Conservation (phyloP, 2,329 filamentous ascomycete genomes). For the Fusarium sterilihyphosum region DNA sequence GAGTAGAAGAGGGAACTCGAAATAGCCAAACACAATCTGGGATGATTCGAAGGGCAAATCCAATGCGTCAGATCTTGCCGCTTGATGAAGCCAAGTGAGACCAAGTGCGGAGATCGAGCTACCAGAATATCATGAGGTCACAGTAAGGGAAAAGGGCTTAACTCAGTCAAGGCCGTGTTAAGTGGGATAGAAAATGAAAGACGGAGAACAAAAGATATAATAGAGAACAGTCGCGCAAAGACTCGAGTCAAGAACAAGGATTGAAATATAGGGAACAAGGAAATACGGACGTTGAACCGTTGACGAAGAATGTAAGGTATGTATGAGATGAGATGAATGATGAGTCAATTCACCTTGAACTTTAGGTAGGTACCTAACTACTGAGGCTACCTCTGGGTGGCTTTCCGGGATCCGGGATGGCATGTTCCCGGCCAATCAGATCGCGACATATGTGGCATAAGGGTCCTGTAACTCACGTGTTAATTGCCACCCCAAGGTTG, state of each 20-base stretch:
- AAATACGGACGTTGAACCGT: constrained; percentile 2
- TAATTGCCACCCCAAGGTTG: constrained; percentile 3
- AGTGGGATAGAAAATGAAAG: background rate
- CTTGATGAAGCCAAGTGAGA: constrained; percentile 13
- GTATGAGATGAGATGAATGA: background rate
- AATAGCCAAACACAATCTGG: background rate
- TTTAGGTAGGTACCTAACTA: background rate
- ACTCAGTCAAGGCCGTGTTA: background rate
- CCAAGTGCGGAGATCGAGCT: constrained; percentile 26
- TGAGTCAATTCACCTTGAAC: constrained; percentile 33
- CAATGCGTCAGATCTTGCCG: constrained; percentile 27
- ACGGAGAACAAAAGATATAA: background rate
- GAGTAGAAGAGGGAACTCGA: background rate
- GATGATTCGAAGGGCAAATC: background rate
- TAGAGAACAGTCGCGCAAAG: background rate
- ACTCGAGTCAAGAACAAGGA: background rate
- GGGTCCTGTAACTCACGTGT: background rate
- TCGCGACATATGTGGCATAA: background rate
- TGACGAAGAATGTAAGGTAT: background rate
- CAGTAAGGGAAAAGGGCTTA: background rate
- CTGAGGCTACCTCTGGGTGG: background rate
- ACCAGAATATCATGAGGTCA: constrained; percentile 1
- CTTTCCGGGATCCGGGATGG: constrained; percentile 17
- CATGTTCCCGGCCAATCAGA: constrained; percentile 19
- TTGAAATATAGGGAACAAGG: background rate